Conservation (phyloP, 495 filamentous ascomycete species). For the Neurospora tetraspora region DNA sequence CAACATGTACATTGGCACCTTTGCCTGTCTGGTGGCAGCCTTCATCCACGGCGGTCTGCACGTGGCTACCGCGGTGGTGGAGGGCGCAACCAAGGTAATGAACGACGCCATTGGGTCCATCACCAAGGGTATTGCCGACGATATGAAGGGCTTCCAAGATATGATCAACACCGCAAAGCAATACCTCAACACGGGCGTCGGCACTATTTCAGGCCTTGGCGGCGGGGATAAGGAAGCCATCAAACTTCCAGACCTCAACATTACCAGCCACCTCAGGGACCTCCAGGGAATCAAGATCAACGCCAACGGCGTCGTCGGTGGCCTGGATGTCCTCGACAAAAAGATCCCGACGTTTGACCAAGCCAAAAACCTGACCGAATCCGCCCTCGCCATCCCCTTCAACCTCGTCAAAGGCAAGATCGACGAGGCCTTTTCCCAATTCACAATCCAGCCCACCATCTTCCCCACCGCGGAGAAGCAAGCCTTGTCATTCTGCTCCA, state of each 20-base stretch:
- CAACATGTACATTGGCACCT: slow-evolving; percentile 79
- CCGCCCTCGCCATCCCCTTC: slow-evolving; percentile 66
- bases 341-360: slow-evolving; percentile 75
- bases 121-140: slow-evolving; percentile 48
- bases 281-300: slow-evolving; percentile 62
- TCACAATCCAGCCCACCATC: slow-evolving; percentile 54
- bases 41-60: slow-evolving; percentile 68
- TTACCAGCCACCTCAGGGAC: slow-evolving; percentile 47
- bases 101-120: slow-evolving; percentile 62
- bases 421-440: slow-evolving; percentile 53
- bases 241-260: slow-evolving; percentile 40
- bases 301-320: slow-evolving; percentile 50
- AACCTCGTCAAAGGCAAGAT: slow-evolving; percentile 62
- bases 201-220: neutral
- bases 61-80: slow-evolving; percentile 53
- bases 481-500: slow-evolving; percentile 75
- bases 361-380: slow-evolving; percentile 66
- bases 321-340: slow-evolving; percentile 56
- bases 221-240: slow-evolving; percentile 24
- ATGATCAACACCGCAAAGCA: slow-evolving; percentile 49
- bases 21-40: slow-evolving; percentile 75
- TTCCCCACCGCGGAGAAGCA: slow-evolving; percentile 78
- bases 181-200: slow-evolving; percentile 35
- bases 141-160: slow-evolving; percentile 46
- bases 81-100: slow-evolving; percentile 60